These are phyloP conservation scores for Trametes punicea DNA, from an alignment of 768 basidiomycete genomes.

Conservation along the genomic window DNA sequence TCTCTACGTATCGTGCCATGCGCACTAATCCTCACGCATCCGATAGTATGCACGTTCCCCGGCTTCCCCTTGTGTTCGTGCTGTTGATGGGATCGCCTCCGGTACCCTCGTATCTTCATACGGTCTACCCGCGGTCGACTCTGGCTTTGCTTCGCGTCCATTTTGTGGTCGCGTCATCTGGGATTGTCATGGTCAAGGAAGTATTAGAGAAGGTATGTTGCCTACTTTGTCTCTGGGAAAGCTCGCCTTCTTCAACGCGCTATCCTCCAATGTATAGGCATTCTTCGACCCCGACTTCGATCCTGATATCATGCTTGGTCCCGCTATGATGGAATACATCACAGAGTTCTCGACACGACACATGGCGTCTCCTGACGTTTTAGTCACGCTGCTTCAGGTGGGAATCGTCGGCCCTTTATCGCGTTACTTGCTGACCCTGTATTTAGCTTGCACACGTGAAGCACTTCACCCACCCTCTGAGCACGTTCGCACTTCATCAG, in stretches of 20 bases:
- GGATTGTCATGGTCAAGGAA: conserved; percentile 46
- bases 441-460: conserved; percentile 61
- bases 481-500: conserved; percentile 37
- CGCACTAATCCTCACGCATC: background rate
- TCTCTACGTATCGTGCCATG: background rate
- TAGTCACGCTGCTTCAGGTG: conserved; percentile 63
- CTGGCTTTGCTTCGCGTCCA: conserved; percentile 56
- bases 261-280: conserved; percentile 40
- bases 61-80: conserved; percentile 63
- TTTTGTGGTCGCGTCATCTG: conserved; percentile 48
- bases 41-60: conserved; percentile 47
- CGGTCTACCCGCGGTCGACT: conserved; percentile 56
- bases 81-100: conserved; percentile 56
- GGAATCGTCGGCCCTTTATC: background rate
- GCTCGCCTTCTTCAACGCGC: background rate
- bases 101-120: conserved; percentile 48
- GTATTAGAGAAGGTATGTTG: conserved; percentile 50
- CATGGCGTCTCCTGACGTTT: conserved; percentile 52
- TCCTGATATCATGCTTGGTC: conserved; percentile 60
- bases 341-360: conserved; percentile 56
- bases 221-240: background rate
- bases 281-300: conserved; percentile 66
- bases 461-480: conserved; percentile 65
- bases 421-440: background rate
- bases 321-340: conserved; percentile 51